These are phyloP conservation scores for Trichophyton benhamiae DNA, from an alignment of 2,329 filamentous ascomycete genomes.

Conservation along the genomic window DNA sequence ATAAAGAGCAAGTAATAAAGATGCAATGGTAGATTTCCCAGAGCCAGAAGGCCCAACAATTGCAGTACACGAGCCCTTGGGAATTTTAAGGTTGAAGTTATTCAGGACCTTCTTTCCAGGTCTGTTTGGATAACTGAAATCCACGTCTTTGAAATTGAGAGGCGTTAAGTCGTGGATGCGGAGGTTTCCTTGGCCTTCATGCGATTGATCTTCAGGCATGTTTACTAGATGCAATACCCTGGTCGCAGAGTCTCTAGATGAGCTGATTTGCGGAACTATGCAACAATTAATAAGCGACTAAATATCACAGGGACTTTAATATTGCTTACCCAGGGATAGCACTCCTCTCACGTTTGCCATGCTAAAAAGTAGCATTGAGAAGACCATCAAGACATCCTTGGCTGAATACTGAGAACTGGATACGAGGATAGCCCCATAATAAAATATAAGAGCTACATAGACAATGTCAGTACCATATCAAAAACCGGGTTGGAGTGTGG, in stretches of 20 bases:
- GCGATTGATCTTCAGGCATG: slow-evolving; percentile 44
- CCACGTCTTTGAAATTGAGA: slow-evolving; percentile 49
- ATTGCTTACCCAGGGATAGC: slow-evolving; percentile 45
- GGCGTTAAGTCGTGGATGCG: slow-evolving; percentile 34
- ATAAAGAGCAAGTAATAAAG: slow-evolving; percentile 64
- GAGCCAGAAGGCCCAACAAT: slow-evolving; percentile 76
- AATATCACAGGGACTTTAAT: not conserved
- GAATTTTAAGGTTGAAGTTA: slow-evolving; percentile 53
- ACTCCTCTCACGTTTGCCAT: slow-evolving; percentile 60
- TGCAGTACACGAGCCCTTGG: slow-evolving; percentile 53
- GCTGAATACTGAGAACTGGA: slow-evolving; percentile 40
- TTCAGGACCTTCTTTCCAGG: slow-evolving; percentile 45
- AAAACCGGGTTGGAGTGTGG: too few relatives aligned
- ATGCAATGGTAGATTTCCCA: slow-evolving; percentile 78
- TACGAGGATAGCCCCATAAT: slow-evolving; percentile 60
- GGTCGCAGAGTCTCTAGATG: slow-evolving; percentile 58
- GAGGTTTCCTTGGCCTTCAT: slow-evolving; percentile 45
- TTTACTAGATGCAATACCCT: slow-evolving; percentile 58
- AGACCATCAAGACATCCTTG: slow-evolving; percentile 55
- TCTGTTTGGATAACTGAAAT: slow-evolving; percentile 59
- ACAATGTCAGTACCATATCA: slow-evolving; percentile 9
- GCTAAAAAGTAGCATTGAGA: slow-evolving; percentile 74
- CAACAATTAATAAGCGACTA: not conserved
- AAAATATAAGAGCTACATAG: slow-evolving; percentile 59
- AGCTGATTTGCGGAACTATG: slow-evolving; percentile 62